Evolutionary conservation across 2,329 filamentous ascomycete genomes (phyloP), one percentile per base, ranked within the genome.

Genomic region (Ilyonectria robusta): DNA sequence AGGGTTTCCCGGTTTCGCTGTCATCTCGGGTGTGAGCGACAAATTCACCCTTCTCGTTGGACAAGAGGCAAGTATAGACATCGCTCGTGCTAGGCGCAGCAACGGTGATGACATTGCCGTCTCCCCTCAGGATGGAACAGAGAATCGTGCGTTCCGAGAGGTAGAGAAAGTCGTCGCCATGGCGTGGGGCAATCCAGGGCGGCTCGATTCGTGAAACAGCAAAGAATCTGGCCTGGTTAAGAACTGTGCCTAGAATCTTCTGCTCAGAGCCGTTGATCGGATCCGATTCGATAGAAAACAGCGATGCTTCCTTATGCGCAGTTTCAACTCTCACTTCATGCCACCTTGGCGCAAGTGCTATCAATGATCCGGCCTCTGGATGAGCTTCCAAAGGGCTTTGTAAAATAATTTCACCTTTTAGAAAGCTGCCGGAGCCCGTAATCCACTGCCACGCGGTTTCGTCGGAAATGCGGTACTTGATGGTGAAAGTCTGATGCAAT

Each of bases 161-260:
- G 15, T 46, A 44, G 6, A 56, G 35, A 42, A 37, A 56, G 11
- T 42, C 35, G 21, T 56, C 53, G 4, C 53, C 53, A 26, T 56
- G 53, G 31, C 53, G 53, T 6, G 53, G 53, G 13, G 53, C 53
- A 23, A 57, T 57, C 54, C 37, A 57, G 5, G 54, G 54, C 37
- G 37, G 54, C 37, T 57, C 54, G 4, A 40, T 42, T 23, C 11
- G 54, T 8, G 54, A 57, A n/a, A 57, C 9, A 13, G 54, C 54
- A 57, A 42, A 57, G 21, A 46, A 57, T 57, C 54, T 57, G 6
- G 37, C 19, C 9, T 57, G 54, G 3, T 57, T 15, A 6, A 9
- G 21, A 46, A 44, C 7, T 10, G 13, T 19, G 35, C 37, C 54
- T 6, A 46, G 54, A 29, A 44, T 37, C 26, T n/a, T n/a, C 2